Evolutionary conservation across 2,329 filamentous ascomycete species (phyloP).

Genomic region (Harringtonia lauricola): DNA sequence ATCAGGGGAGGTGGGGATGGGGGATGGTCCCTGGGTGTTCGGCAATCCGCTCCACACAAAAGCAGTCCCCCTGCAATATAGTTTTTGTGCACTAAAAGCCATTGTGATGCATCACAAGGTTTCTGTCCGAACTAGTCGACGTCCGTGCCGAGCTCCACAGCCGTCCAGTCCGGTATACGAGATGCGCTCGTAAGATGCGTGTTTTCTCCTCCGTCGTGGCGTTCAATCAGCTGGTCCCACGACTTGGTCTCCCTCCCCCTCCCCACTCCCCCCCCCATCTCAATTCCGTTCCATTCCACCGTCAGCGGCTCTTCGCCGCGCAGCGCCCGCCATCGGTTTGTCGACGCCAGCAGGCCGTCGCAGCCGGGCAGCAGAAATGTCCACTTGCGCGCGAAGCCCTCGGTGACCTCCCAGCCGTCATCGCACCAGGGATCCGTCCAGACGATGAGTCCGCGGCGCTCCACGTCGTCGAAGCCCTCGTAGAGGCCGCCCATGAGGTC

Average conservation of each 20-base stretch:
- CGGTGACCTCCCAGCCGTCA: constrained; percentile 29
- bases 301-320: constrained; percentile 15
- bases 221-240: neutral
- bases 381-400: constrained; percentile 26
- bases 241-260: neutral
- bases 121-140: no score
- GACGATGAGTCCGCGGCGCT: constrained; percentile 20
- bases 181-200: no score
- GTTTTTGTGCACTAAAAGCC: no score
- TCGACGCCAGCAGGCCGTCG: constrained; percentile 21
- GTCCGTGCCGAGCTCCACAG: no score
- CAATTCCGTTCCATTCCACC: neutral
- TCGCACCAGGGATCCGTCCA: constrained; percentile 28
- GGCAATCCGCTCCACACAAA: no score
- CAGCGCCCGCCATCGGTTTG: constrained; percentile 26
- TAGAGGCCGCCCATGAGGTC: constrained; percentile 19
- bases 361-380: constrained; percentile 27
- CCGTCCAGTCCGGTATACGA: no score
- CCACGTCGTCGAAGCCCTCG: constrained; percentile 17
- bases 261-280: neutral
- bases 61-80: no score
- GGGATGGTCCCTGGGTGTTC: no score
- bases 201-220: no score
- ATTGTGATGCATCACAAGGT: no score
- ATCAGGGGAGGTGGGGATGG: no score